These are phyloP conservation scores for Citrullus mucosospermus DNA, from an alignment of 306 rosid species.

Conservation along the genomic window DNA sequence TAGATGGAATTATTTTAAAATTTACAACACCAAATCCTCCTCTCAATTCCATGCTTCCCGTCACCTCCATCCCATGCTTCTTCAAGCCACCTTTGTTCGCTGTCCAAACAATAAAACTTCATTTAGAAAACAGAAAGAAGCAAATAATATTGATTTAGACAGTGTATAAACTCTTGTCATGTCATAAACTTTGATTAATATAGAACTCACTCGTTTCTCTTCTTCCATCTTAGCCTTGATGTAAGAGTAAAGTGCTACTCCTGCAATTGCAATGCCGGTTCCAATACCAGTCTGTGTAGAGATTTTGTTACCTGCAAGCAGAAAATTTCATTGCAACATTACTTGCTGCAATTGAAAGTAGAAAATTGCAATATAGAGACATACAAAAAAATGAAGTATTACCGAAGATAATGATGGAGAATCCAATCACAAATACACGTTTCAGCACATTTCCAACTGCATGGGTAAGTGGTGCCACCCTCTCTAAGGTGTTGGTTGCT, in stretches of 20 bases:
- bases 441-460: conserved; percentile 96
- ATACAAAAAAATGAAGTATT: conserved; percentile 1
- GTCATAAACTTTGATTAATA: not conserved
- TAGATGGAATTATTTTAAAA: conserved; percentile 28
- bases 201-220: conserved; percentile 77
- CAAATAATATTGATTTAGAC: not conserved
- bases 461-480: conserved; percentile 97
- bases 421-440: conserved; percentile 93
- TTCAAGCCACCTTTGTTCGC: conserved; percentile 76
- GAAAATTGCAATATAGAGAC: not conserved
- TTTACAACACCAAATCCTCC: conserved; percentile 38
- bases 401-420: conserved; percentile 75
- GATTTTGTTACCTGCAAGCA: conserved; percentile 71
- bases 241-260: conserved; percentile 71
- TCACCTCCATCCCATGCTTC: not conserved
- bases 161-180: not conserved
- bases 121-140: not conserved
- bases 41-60: conserved; percentile 26
- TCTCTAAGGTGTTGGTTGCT: conserved; percentile 91
- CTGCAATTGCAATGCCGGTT: conserved; percentile 80
- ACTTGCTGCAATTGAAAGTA: not conserved
- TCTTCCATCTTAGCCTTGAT: conserved; percentile 87
- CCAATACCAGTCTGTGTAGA: conserved; percentile 93
- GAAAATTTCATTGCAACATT: too few relatives aligned
- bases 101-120: conserved; percentile 10